Conservation (phyloP, 768 basidiomycete species). For the Cystofilobasidium macerans region DNA sequence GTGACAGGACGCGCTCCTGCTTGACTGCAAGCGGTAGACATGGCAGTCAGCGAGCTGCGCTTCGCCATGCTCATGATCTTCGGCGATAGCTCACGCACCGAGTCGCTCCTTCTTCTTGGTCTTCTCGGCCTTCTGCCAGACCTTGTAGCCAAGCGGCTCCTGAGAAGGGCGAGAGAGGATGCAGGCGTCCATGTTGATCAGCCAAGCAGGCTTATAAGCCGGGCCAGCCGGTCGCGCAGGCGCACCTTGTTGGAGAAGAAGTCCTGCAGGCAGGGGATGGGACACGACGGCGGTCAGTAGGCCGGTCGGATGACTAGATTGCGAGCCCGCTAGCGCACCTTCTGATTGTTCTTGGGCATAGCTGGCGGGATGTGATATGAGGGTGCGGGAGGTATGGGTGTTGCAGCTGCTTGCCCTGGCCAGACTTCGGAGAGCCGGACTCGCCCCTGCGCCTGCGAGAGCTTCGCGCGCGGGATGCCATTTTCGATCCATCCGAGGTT, state of each 20-base stretch:
- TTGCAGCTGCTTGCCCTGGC: too few relatives aligned
- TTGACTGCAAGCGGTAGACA: conserved; percentile 1
- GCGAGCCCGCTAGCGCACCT: background rate
- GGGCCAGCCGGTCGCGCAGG: background rate
- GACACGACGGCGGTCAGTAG: background rate
- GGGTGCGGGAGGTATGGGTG: too few relatives aligned
- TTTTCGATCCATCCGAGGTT: too few relatives aligned
- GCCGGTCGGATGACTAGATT: background rate
- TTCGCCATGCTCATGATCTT: background rate
- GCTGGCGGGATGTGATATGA: too few relatives aligned
- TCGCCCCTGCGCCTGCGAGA: too few relatives aligned
- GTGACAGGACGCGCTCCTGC: conserved; percentile 17
- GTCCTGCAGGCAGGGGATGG: background rate
- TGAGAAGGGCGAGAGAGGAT: background rate
- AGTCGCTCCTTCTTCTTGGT: conserved; percentile 3
- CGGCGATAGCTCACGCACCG: background rate
- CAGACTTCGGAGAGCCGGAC: too few relatives aligned
- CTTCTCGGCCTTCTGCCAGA: conserved; percentile 4
- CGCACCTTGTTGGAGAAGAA: conserved; percentile 9
- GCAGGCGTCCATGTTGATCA: background rate
- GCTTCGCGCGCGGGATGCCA: too few relatives aligned
- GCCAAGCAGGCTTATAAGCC: background rate
- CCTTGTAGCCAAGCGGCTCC: conserved; percentile 7
- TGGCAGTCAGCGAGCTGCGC: background rate
- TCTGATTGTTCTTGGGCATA: conserved; percentile 8